phyloP scores from a whole-genome alignment of 441 rosid species.

The Populus tomentosa region DNA sequence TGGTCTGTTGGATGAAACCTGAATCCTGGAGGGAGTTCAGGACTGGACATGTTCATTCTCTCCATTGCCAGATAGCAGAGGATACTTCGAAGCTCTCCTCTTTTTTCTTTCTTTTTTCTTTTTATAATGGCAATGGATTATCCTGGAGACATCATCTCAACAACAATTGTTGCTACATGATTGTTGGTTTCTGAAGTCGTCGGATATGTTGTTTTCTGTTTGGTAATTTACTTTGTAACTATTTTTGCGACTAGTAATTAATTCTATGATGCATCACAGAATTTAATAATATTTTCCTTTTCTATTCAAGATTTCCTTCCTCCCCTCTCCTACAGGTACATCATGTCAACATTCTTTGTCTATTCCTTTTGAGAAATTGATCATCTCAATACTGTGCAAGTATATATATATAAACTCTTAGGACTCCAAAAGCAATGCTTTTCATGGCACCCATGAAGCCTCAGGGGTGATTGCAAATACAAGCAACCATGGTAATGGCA shows the following conservation, averaged over 20 bases:
- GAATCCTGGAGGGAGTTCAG: constrained; percentile 34
- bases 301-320: background rate
- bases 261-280: too few species aligned
- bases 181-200: constrained; percentile 6
- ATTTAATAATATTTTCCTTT: background rate
- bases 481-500: too few species aligned
- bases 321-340: background rate
- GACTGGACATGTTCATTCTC: constrained; percentile 10
- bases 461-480: too few species aligned
- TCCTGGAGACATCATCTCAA: constrained; percentile 2
- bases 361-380: background rate
- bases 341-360: background rate
- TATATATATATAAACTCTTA: too few species aligned
- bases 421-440: too few species aligned
- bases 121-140: background rate
- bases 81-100: background rate
- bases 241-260: too few species aligned
- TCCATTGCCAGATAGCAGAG: constrained; percentile 13
- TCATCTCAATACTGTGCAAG: background rate
- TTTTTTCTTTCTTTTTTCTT: background rate
- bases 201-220: too few species aligned
- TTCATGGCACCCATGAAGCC: too few species aligned
- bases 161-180: background rate
- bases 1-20: constrained; percentile 43
- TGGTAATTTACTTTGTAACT: too few species aligned